Percentiles rank a stretch among this genome's conserved stretches.
Conservation (phyloP, 2,329 filamentous ascomycete species). For the Colletotrichum sp. region DNA sequence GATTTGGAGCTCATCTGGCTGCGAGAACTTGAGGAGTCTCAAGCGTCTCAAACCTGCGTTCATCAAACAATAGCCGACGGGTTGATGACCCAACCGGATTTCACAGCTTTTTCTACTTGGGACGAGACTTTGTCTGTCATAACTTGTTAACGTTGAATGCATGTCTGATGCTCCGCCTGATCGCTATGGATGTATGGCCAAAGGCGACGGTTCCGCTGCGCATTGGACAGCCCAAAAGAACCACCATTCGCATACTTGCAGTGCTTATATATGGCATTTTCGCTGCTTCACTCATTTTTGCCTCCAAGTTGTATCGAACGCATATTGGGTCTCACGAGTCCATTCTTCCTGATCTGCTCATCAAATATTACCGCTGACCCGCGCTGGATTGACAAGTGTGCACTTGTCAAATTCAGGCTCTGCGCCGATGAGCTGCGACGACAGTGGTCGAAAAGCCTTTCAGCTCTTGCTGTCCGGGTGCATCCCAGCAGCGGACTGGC, state of each 20-base stretch:
- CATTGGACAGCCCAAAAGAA: slow-evolving; percentile 19
- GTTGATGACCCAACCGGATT: background rate
- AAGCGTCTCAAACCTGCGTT: background rate
- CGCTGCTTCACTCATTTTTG: background rate
- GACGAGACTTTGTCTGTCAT: background rate
- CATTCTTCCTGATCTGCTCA: background rate
- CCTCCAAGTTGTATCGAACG: background rate
- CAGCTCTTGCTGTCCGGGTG: background rate
- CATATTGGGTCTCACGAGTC: background rate
- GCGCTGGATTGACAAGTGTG: background rate
- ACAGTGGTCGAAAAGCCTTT: background rate
- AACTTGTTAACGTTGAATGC: slow-evolving; percentile 5
- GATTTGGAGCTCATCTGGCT: background rate
- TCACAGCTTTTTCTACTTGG: background rate
- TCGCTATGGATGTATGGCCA: background rate
- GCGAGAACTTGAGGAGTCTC: background rate
- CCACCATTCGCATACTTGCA: slow-evolving; percentile 11
- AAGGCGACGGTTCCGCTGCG: background rate
- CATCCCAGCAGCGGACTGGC: background rate
- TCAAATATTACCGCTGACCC: background rate
- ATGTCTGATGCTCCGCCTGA: background rate
- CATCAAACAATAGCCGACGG: background rate
- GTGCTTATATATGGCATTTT: slow-evolving; percentile 15
- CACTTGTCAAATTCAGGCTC: background rate
- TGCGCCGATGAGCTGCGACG: background rate